These are phyloP conservation scores for Erodium chrysanthum DNA, from an alignment of 441 rosid species.

Conservation along the genomic window DNA sequence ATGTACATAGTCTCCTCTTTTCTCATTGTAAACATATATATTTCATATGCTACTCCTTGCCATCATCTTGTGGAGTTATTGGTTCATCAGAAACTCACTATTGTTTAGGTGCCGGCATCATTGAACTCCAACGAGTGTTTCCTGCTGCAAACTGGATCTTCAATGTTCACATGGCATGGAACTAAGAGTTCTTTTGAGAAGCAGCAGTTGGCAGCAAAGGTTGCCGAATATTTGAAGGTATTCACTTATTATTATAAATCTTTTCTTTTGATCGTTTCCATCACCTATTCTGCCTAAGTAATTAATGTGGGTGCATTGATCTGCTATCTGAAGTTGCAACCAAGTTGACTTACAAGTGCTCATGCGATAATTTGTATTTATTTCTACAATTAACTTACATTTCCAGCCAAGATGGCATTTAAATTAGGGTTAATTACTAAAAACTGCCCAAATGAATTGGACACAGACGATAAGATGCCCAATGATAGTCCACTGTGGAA, in stretches of 20 bases:
- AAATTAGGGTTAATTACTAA: no score
- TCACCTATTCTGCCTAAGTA: neutral
- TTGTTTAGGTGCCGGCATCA: constrained; percentile 72
- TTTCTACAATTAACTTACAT: neutral
- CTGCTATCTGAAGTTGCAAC: neutral
- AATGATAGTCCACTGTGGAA: no score
- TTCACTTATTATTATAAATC: constrained; percentile 1
- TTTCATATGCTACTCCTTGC: neutral
- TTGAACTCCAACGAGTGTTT: constrained; percentile 78
- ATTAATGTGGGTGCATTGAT: neutral
- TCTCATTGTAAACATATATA: no score
- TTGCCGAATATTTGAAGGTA: constrained; percentile 90
- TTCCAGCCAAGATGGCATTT: neutral
- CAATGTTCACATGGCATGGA: constrained; percentile 88
- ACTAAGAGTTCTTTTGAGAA: constrained; percentile 86
- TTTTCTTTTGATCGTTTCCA: constrained; percentile 9
- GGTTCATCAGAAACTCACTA: neutral
- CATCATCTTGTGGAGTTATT: neutral
- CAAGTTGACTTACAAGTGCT: constrained; percentile 3
- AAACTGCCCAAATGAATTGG: no score
- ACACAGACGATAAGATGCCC: no score
- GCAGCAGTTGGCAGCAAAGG: constrained; percentile 66
- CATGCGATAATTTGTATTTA: neutral
- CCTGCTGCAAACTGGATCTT: constrained; percentile 95
- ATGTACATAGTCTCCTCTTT: neutral